These are phyloP conservation scores for Penstemon davidsonii DNA, from an alignment of 257 asterid genomes.

Conservation along the genomic window DNA sequence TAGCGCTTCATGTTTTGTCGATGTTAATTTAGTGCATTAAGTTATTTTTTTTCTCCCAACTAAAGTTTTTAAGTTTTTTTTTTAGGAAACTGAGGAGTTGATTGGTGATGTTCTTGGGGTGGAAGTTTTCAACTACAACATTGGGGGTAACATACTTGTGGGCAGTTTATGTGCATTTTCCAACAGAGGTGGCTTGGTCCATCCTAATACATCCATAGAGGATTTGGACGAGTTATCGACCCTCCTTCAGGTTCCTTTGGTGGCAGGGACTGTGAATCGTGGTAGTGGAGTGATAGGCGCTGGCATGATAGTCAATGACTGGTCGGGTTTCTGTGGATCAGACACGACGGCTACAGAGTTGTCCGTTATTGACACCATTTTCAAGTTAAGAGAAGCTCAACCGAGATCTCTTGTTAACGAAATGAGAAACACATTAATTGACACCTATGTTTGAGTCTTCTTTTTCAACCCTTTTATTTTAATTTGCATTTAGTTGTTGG, in stretches of 20 bases:
- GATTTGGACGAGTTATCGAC: slow-evolving; percentile 87
- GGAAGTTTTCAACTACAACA: slow-evolving; percentile 84
- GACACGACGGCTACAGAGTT: slow-evolving; percentile 94
- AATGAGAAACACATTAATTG: slow-evolving; percentile 84
- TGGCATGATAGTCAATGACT: slow-evolving; percentile 78
- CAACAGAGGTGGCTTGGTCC: slow-evolving; percentile 94
- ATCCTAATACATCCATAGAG: slow-evolving; percentile 88
- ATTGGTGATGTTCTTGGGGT: slow-evolving; percentile 92
- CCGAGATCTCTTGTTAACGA: slow-evolving; percentile 83
- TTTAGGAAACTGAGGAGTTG: slow-evolving; percentile 90
- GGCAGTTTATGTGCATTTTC: slow-evolving; percentile 81
- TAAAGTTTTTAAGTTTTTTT: slow-evolving; percentile 9
- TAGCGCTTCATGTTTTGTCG: neutral
- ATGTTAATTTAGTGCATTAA: neutral
- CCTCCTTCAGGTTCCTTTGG: slow-evolving; percentile 90
- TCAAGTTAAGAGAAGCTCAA: slow-evolving; percentile 86
- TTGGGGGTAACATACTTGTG: slow-evolving; percentile 85
- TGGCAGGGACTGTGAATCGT: slow-evolving; percentile 87
- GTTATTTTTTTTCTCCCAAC: neutral
- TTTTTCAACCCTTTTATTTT: neutral
- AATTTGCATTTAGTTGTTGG: neutral
- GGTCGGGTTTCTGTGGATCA: slow-evolving; percentile 94
- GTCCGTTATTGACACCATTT: slow-evolving; percentile 74
- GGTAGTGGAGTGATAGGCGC: slow-evolving; percentile 86
- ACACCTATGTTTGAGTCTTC: slow-evolving; percentile 52